A percentile compares a stretch with the other conserved stretches of the same genome.
Conservation (phyloP, 345 rosid genomes). For the Populus nigra region DNA sequence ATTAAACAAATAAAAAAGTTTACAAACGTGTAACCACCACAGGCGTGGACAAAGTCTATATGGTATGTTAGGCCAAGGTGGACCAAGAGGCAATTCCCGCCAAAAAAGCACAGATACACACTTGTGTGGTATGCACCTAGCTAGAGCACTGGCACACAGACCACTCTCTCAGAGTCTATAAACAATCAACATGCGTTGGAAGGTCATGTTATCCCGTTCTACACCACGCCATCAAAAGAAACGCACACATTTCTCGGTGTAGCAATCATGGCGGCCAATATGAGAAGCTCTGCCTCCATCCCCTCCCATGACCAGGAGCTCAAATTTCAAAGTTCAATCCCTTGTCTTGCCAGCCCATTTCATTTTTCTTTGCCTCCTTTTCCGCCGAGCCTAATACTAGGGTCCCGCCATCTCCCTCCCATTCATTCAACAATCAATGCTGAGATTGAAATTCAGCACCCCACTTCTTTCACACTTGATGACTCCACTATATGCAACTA, state of each 20-base stretch:
- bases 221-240: background rate
- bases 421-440: constrained; percentile 40
- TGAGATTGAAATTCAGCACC: constrained; percentile 40
- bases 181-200: constrained; percentile 1
- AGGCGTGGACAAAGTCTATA: constrained; percentile 18
- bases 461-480: constrained; percentile 30
- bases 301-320: background rate
- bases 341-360: constrained; percentile 9
- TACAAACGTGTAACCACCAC: constrained; percentile 35
- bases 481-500: constrained; percentile 17
- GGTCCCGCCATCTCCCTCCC: constrained; percentile 40
- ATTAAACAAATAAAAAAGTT: background rate
- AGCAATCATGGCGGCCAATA: constrained; percentile 11
- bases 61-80: constrained; percentile 25
- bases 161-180: constrained; percentile 23
- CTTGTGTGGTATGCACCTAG: constrained; percentile 33
- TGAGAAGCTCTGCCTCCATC: constrained; percentile 2
- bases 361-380: background rate
- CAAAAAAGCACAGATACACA: constrained; percentile 45
- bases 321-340: constrained; percentile 15
- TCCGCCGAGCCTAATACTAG: constrained; percentile 3
- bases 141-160: constrained; percentile 26
- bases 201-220: background rate
- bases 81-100: constrained; percentile 42
- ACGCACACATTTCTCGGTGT: background rate